A percentile compares a stretch with the other conserved stretches of the same genome.
Conservation (phyloP, 495 filamentous ascomycete genomes). For the Schizothecium vesticola region DNA sequence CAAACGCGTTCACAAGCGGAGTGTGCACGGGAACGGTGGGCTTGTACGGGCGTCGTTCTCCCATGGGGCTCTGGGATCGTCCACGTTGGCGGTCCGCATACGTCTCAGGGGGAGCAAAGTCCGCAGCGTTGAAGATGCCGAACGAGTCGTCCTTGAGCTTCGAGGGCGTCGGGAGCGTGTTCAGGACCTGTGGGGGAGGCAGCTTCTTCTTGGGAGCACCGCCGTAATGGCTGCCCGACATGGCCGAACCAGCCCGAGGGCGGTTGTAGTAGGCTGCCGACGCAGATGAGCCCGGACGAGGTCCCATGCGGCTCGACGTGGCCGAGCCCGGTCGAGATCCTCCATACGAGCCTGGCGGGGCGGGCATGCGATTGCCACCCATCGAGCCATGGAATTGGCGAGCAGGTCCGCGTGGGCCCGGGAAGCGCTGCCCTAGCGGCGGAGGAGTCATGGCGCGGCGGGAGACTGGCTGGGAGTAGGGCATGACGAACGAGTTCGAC, state of each 20-base stretch:
- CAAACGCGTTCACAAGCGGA: constrained; percentile 75
- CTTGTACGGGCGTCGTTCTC: constrained; percentile 68
- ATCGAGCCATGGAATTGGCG: constrained; percentile 33
- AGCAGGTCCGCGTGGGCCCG: constrained; percentile 32
- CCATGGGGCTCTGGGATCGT: constrained; percentile 73
- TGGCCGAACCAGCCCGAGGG: constrained; percentile 36
- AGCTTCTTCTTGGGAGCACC: constrained; percentile 49
- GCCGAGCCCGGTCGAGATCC: constrained; percentile 43
- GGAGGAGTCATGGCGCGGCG: constrained; percentile 98
- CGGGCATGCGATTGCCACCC: constrained; percentile 27
- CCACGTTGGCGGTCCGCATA: constrained; percentile 65
- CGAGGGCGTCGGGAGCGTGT: constrained; percentile 76
- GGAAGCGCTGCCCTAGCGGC: constrained; percentile 70
- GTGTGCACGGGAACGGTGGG: constrained; percentile 63
- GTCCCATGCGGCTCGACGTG: constrained; percentile 33
- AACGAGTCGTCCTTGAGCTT: constrained; percentile 81
- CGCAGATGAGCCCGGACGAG: constrained; percentile 62
- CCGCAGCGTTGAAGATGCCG: constrained; percentile 58
- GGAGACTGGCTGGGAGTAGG: constrained; percentile 73
- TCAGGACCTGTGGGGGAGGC: constrained; percentile 69
- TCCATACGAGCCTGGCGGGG: constrained; percentile 24
- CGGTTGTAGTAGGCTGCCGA: constrained; percentile 52
- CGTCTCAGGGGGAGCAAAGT: constrained; percentile 77
- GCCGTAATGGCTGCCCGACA: constrained; percentile 30
- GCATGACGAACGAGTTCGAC: constrained; percentile 67